Conservation (phyloP, 176 grass and related monocot species). For the Pharus latifolius region DNA sequence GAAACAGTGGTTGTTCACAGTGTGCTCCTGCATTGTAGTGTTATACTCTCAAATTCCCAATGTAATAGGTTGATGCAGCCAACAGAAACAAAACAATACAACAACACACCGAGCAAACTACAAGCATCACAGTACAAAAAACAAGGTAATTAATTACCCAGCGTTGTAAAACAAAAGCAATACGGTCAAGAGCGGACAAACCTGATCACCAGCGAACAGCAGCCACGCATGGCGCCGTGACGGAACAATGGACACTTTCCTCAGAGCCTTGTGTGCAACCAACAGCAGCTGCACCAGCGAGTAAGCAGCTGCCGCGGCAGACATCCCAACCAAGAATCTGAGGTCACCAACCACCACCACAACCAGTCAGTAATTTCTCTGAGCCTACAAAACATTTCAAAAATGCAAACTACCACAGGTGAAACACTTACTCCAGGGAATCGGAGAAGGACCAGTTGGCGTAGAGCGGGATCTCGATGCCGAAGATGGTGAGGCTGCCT, state of each 20-base stretch:
- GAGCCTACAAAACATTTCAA: slow-evolving; percentile 8
- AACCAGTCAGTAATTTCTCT: neutral
- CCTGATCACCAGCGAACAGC: slow-evolving; percentile 79
- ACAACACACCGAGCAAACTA: neutral
- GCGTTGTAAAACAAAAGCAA: slow-evolving; percentile 3
- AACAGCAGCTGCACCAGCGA: slow-evolving; percentile 57
- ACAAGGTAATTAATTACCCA: neutral
- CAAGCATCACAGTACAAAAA: neutral
- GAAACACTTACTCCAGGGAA: slow-evolving; percentile 50
- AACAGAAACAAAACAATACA: slow-evolving; percentile 3
- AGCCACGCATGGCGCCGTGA: slow-evolving; percentile 53
- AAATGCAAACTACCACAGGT: neutral
- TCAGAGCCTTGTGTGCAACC: slow-evolving; percentile 39
- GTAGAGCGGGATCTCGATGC: slow-evolving; percentile 56
- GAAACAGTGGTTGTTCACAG: no score
- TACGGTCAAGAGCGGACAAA: slow-evolving; percentile 8
- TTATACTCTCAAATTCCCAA: neutral
- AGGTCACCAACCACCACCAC: neutral
- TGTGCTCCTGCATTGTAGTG: no score
- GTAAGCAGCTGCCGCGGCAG: slow-evolving; percentile 46
- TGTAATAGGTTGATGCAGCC: neutral
- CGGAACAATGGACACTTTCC: slow-evolving; percentile 28
- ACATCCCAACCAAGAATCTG: slow-evolving; percentile 73
- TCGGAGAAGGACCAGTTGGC: slow-evolving; percentile 89
- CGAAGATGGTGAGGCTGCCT: slow-evolving; percentile 52